These are phyloP conservation scores for Quercus bicolor DNA, from an alignment of 306 rosid genomes.

Conservation along the genomic window DNA sequence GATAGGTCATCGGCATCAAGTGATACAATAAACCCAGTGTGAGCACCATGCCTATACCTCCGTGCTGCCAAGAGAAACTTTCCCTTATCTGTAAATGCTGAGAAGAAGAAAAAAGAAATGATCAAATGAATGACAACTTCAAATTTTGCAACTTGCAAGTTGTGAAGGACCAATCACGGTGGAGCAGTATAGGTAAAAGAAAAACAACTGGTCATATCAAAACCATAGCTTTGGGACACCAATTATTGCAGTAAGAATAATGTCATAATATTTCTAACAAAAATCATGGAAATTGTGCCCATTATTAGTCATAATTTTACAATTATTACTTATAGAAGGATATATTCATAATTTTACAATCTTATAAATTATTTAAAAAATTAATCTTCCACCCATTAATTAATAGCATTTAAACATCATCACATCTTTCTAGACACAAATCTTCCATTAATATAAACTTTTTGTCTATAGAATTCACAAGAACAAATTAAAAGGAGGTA, in stretches of 20 bases:
- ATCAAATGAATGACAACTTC: constrained; percentile 7
- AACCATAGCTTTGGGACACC: not conserved
- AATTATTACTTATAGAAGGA: no score
- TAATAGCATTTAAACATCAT: constrained; percentile 1
- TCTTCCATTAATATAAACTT: not conserved
- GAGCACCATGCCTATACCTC: constrained; percentile 87
- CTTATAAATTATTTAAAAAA: not conserved
- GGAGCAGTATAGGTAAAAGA: not conserved
- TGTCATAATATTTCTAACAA: not conserved
- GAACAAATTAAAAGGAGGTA: not conserved
- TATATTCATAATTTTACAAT: constrained; percentile 3
- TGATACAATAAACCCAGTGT: constrained; percentile 83
- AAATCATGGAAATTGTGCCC: not conserved
- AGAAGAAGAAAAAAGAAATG: not conserved
- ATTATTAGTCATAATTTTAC: not conserved
- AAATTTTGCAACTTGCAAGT: constrained; percentile 7
- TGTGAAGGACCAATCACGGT: constrained; percentile 12
- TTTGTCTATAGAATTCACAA: not conserved
- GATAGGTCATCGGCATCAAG: constrained; percentile 85
- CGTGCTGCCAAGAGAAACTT: constrained; percentile 93
- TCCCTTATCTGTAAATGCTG: constrained; percentile 93
- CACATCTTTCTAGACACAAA: not conserved
- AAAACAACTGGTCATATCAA: not conserved
- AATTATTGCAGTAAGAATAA: not conserved
- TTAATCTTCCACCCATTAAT: constrained; percentile 1